phyloP scores from a whole-genome alignment of 164 flowering plant species.

The Litsea cubeba region DNA sequence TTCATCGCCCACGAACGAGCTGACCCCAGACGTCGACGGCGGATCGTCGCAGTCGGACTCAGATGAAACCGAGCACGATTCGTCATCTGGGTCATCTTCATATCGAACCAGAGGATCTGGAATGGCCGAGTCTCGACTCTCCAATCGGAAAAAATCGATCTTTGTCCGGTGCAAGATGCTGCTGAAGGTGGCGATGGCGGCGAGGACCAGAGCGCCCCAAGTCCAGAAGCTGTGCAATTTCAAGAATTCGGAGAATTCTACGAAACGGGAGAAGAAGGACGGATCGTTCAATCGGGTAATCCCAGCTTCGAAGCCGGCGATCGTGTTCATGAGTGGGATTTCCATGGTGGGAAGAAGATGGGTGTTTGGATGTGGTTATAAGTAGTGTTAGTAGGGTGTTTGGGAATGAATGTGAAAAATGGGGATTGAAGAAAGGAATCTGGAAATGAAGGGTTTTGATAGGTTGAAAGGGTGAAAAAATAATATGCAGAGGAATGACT shows the following conservation, averaged over 20 bases:
- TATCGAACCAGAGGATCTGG: constrained; percentile 12
- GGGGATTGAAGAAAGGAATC: not conserved
- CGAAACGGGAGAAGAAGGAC: constrained; percentile 35
- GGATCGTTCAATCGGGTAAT: constrained; percentile 36
- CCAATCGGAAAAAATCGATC: constrained; percentile 26
- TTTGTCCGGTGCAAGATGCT: constrained; percentile 21
- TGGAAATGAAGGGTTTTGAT: not conserved
- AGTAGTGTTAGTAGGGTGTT: not conserved
- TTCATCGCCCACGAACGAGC: constrained; percentile 16
- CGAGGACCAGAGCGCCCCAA: constrained; percentile 47
- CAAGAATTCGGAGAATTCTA: constrained; percentile 19
- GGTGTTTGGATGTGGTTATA: not conserved
- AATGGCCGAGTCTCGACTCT: not conserved
- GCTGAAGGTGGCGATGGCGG: constrained; percentile 40
- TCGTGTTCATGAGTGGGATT: constrained; percentile 41
- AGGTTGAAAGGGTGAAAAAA: not conserved
- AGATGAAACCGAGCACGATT: constrained; percentile 16
- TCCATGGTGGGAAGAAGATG: constrained; percentile 32
- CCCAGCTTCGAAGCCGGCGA: constrained; percentile 49
- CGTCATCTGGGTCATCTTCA: constrained; percentile 32
- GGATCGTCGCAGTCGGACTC: constrained; percentile 21
- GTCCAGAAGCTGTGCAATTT: constrained; percentile 37
- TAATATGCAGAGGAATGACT: not conserved
- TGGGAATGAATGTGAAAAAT: not conserved
- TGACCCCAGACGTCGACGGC: constrained; percentile 4